Conservation (phyloP, 2,329 filamentous ascomycete species). For the Alternaria solani region DNA sequence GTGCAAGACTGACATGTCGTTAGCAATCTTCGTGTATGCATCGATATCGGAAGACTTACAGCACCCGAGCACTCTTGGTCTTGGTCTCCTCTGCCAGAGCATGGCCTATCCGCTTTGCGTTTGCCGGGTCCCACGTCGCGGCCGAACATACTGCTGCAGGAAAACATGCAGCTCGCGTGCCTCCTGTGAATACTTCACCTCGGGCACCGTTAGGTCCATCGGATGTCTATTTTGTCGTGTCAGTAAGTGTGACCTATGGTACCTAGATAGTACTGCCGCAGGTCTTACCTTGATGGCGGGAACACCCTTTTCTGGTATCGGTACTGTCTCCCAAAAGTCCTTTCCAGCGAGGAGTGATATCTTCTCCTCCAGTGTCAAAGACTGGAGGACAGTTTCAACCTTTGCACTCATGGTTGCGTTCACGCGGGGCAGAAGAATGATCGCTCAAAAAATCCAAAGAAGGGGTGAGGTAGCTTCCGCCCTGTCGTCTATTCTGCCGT, state of each 20-base stretch:
- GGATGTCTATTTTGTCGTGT: constrained; percentile 56
- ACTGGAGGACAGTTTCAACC: constrained; percentile 40
- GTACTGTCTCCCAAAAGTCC: constrained; percentile 74
- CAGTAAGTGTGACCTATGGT: not conserved
- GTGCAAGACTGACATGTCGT: constrained; percentile 62
- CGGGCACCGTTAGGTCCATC: constrained; percentile 75
- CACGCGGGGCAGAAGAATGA: not conserved
- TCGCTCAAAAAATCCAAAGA: not conserved
- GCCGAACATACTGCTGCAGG: constrained; percentile 74
- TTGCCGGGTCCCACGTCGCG: constrained; percentile 76
- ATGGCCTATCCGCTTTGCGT: constrained; percentile 63
- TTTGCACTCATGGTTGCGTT: constrained; percentile 30
- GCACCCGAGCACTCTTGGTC: constrained; percentile 75
- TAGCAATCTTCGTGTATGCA: not conserved
- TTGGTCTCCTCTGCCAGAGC: constrained; percentile 75
- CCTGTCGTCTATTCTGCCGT: not conserved
- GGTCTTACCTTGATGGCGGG: constrained; percentile 60
- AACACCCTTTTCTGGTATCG: constrained; percentile 65
- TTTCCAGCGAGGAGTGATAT: constrained; percentile 47
- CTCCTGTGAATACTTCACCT: constrained; percentile 70
- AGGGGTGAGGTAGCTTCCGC: not conserved
- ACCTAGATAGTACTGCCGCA: not conserved
- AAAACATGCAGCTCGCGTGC: constrained; percentile 72
- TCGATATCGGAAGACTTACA: constrained; percentile 49
- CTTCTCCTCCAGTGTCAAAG: constrained; percentile 48